Conservation (phyloP, 306 rosid genomes). For the Trifolium pratense region DNA sequence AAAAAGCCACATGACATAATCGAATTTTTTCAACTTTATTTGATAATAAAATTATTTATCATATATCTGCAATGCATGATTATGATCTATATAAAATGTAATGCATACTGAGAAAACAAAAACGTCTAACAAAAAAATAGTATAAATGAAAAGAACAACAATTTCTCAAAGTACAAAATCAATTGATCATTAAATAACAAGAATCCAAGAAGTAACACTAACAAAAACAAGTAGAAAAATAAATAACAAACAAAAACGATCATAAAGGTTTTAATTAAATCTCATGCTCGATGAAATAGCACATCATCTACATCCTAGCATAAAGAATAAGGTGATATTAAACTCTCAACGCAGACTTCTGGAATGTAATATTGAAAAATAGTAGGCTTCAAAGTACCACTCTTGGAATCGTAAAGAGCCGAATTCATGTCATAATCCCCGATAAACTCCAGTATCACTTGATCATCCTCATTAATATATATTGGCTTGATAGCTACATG, state of each 20-base stretch:
- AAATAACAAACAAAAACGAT: not conserved
- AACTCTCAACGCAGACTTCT: slow-evolving; percentile 39
- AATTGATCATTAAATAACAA: not conserved
- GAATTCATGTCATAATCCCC: not conserved
- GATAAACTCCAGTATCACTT: slow-evolving; percentile 7
- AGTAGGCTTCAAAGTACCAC: not conserved
- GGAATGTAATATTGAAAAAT: not conserved
- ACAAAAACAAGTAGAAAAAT: not conserved
- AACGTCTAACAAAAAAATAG: not conserved
- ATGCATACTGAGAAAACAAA: not conserved
- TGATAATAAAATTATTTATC: not conserved
- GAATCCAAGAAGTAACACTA: not conserved
- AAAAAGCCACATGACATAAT: too few species aligned
- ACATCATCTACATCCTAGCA: not conserved
- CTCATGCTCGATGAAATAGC: not conserved
- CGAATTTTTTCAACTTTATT: too few species aligned
- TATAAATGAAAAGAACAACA: too few species aligned
- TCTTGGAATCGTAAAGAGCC: slow-evolving; percentile 33
- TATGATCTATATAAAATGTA: too few species aligned
- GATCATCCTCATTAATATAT: slow-evolving; percentile 34
- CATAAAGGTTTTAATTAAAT: not conserved
- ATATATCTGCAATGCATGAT: too few species aligned
- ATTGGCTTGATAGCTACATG: not conserved
- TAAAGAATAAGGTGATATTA: slow-evolving; percentile 41
- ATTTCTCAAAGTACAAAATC: not conserved